Evolutionary conservation across 1,139 yeast genomes (phyloP).

Genomic region (Taiozyma sp.): DNA sequence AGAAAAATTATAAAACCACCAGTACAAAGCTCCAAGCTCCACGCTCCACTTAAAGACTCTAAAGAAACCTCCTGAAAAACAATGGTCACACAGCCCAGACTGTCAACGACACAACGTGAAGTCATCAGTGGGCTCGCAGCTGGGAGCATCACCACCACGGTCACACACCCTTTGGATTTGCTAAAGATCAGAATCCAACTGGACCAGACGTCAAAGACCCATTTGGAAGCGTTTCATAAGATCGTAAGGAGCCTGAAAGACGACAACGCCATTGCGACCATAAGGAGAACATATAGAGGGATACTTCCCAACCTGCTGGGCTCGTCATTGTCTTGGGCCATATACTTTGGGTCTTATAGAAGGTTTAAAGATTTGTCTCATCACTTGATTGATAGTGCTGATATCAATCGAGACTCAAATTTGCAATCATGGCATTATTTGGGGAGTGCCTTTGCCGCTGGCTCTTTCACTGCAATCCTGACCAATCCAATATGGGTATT

Average conservation of each 20-base stretch:
- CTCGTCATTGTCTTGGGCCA: conserved; percentile 83
- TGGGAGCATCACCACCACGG: conserved; percentile 73
- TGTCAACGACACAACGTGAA: conserved; percentile 40
- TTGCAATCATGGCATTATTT: conserved; percentile 36
- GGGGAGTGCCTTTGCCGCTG: conserved; percentile 60
- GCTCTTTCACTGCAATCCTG: conserved; percentile 63
- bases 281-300: conserved; percentile 63
- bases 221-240: conserved; percentile 12
- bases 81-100: background rate
- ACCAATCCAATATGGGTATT: conserved; percentile 95
- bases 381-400: conserved; percentile 10
- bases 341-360: conserved; percentile 74
- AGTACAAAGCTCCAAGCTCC: too few species aligned
- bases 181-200: conserved; percentile 75
- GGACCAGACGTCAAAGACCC: conserved; percentile 22
- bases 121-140: conserved; percentile 76
- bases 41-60: too few species aligned
- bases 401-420: conserved; percentile 22
- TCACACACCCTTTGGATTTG: conserved; percentile 87
- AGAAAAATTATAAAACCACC: background rate
- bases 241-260: conserved; percentile 7
- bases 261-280: conserved; percentile 3
- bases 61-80: background rate
- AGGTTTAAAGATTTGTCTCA: conserved; percentile 41
- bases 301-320: conserved; percentile 78